phyloP scores from a whole-genome alignment of 768 basidiomycete genomes.

The Lyophyllum semitale region DNA sequence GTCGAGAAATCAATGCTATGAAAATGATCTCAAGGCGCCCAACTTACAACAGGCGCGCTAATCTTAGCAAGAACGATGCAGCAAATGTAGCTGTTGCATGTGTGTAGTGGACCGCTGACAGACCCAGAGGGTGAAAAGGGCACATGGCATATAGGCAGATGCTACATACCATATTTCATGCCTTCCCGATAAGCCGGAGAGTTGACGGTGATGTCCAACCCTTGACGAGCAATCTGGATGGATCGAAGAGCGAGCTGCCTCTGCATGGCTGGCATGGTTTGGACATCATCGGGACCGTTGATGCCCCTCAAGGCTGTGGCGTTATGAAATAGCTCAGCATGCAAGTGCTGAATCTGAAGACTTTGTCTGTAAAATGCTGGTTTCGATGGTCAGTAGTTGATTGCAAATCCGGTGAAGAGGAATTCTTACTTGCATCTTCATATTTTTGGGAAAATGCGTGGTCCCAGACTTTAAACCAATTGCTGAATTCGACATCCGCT shows the following conservation, averaged over 20 bases:
- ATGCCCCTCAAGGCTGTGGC: constrained; percentile 83
- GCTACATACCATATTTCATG: constrained; percentile 81
- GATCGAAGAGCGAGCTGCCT: constrained; percentile 79
- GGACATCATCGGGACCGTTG: constrained; percentile 82
- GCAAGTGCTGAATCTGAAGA: constrained; percentile 83
- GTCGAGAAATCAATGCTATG: constrained; percentile 8
- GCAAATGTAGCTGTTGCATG: constrained; percentile 94
- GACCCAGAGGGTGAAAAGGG: constrained; percentile 1
- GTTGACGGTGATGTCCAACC: constrained; percentile 83
- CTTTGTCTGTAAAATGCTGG: constrained; percentile 87
- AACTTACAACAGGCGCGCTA: constrained; percentile 84
- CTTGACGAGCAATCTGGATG: constrained; percentile 78
- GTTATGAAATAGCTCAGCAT: constrained; percentile 84
- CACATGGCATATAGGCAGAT: background rate
- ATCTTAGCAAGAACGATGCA: constrained; percentile 84
- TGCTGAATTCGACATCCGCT: constrained; percentile 76
- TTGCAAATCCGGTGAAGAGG: background rate
- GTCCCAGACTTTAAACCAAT: constrained; percentile 85
- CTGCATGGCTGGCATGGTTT: constrained; percentile 79
- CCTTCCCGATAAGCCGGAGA: constrained; percentile 86
- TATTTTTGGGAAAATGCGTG: constrained; percentile 79
- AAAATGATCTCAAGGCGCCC: background rate
- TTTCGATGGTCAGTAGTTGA: constrained; percentile 1
- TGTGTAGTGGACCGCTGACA: constrained; percentile 80
- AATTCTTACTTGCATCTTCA: constrained; percentile 68